Percentiles rank a stretch among this genome's conserved stretches.
Conservation (phyloP, 306 rosid genomes). For the Adenanthera pavonina region DNA sequence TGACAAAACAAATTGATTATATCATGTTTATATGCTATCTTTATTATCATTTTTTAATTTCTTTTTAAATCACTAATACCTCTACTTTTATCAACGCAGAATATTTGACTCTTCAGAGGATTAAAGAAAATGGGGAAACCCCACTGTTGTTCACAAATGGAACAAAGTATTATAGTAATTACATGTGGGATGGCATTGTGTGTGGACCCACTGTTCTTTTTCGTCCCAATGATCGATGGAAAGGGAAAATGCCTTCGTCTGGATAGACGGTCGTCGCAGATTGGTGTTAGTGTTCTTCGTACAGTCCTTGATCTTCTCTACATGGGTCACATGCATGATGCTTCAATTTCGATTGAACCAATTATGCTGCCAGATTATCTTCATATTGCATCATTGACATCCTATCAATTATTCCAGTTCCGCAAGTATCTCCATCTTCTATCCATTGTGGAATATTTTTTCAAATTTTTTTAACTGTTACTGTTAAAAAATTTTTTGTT, state of each 20-base stretch:
- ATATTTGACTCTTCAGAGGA: slow-evolving; percentile 21
- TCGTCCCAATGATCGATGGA: slow-evolving; percentile 55
- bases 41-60: too few relatives aligned
- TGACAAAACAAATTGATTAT: too few relatives aligned
- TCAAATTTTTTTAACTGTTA: too few relatives aligned
- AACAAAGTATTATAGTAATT: slow-evolving; percentile 76
- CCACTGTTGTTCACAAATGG: slow-evolving; percentile 66
- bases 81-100: too few relatives aligned
- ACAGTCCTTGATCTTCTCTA: slow-evolving; percentile 77
- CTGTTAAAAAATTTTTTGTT: too few relatives aligned
- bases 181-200: slow-evolving; percentile 75
- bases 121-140: neutral
- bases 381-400: slow-evolving; percentile 72
- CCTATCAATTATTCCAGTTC: slow-evolving; percentile 82
- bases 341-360: slow-evolving; percentile 77
- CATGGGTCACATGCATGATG: slow-evolving; percentile 64
- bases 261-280: slow-evolving; percentile 50
- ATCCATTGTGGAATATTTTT: too few relatives aligned
- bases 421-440: slow-evolving; percentile 63
- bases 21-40: too few relatives aligned
- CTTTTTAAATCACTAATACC: too few relatives aligned
- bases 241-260: slow-evolving; percentile 38
- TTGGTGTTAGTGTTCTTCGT: slow-evolving; percentile 67
- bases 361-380: slow-evolving; percentile 59
- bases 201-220: slow-evolving; percentile 82